Evolutionary conservation across 768 basidiomycete genomes (phyloP).

Genomic region (Tubosaeta sp.): DNA sequence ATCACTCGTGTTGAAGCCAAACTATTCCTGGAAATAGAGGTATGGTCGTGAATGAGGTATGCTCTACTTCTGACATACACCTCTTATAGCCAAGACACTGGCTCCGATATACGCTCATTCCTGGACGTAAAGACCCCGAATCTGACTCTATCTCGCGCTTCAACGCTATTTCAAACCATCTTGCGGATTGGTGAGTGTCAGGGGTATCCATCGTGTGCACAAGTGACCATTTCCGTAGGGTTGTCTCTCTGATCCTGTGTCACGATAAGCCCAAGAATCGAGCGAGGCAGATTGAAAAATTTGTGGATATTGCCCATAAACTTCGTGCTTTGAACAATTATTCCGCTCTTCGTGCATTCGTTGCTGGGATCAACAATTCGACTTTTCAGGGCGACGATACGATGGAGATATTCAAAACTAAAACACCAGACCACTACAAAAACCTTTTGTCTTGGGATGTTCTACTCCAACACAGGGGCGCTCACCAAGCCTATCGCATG

Average conservation of each 20-base stretch:
- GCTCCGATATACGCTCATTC: conserved; percentile 72
- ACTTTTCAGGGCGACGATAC: conserved; percentile 75
- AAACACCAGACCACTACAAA: conserved; percentile 67
- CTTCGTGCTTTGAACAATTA: conserved; percentile 88
- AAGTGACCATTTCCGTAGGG: conserved; percentile 48
- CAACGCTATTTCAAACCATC: conserved; percentile 73
- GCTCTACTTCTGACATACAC: neutral
- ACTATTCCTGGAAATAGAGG: conserved; percentile 74
- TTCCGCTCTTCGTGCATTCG: conserved; percentile 85
- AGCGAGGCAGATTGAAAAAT: conserved; percentile 81
- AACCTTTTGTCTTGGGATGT: conserved; percentile 80
- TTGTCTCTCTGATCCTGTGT: conserved; percentile 84
- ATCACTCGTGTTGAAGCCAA: conserved; percentile 72
- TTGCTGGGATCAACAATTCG: conserved; percentile 89
- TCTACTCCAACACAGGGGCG: conserved; percentile 73
- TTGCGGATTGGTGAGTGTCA: conserved; percentile 69
- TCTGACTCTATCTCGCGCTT: conserved; percentile 70
- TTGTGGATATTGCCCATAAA: conserved; percentile 77
- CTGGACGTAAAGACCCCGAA: conserved; percentile 59
- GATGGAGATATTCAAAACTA: conserved; percentile 66
- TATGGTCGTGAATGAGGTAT: conserved; percentile 30
- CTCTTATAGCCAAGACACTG: conserved; percentile 74
- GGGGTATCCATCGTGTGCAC: neutral
- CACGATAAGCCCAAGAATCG: conserved; percentile 75
- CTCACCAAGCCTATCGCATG: conserved; percentile 88